Conservation (phyloP, 352 stramenopile species). For the Phytophthora macrochlamydospora region DNA sequence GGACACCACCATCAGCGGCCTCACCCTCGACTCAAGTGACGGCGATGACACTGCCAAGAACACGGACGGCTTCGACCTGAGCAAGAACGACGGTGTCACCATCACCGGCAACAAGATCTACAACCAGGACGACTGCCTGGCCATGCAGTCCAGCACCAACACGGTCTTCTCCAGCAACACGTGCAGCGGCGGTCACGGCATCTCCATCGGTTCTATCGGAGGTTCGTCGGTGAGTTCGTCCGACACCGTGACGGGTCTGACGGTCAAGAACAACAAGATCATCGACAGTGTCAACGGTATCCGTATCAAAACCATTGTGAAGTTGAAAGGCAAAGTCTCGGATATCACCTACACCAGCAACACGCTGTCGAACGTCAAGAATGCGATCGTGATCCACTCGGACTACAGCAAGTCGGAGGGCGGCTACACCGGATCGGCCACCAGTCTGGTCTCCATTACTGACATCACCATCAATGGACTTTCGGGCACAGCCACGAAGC, state of each 20-base stretch:
- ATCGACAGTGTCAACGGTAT: slow-evolving; percentile 17
- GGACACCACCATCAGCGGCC: slow-evolving; percentile 10
- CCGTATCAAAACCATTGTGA: slow-evolving; percentile 6
- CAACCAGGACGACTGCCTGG: slow-evolving; percentile 2
- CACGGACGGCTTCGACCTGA: slow-evolving; percentile 14
- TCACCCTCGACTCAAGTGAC: slow-evolving; percentile 12
- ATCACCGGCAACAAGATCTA: slow-evolving; percentile 22
- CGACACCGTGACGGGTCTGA: slow-evolving; percentile 8
- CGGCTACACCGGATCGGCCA: slow-evolving; percentile 12
- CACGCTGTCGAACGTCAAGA: slow-evolving; percentile 4
- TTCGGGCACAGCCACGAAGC: slow-evolving; percentile 19
- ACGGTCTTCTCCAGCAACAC: slow-evolving; percentile 1
- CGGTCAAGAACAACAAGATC: slow-evolving; percentile 23
- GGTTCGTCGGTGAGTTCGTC: slow-evolving; percentile 8
- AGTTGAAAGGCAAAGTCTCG: slow-evolving; percentile 8
- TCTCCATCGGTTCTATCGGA: slow-evolving; percentile 15
- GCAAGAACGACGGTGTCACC: slow-evolving; percentile 13
- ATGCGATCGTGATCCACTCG: slow-evolving; percentile 8
- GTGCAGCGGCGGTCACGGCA: slow-evolving; percentile 5
- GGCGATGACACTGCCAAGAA: slow-evolving; percentile 7
- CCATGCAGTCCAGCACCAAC: neutral
- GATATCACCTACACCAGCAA: slow-evolving; percentile 15
- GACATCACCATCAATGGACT: slow-evolving; percentile 16
- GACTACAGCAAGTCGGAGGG: slow-evolving; percentile 13
- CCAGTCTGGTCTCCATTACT: slow-evolving; percentile 7